Evolutionary conservation across 306 rosid species (phyloP), one percentile per base, ranked within the genome.

Genomic region (Cucumis melo): DNA sequence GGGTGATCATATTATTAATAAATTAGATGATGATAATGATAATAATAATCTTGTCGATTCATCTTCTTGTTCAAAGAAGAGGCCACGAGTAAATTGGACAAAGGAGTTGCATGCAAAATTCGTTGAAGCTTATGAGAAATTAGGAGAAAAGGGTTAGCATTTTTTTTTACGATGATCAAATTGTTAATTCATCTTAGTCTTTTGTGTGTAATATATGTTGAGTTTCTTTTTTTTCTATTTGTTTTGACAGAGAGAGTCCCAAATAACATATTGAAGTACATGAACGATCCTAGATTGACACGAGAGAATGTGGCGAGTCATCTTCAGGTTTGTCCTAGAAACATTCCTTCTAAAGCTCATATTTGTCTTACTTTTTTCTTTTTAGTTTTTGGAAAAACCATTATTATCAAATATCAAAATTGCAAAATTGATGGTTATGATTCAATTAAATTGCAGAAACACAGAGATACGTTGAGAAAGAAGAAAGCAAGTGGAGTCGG

Each of bases 181-280:
- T 3, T 67, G 21, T 19, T 32, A 32, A 32, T 32, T 19, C 2
- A 21, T 13, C 38, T 21, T 46, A 46, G 51, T 46, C 2, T 46
- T 46, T 46, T 46, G 3, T 3, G 5, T 46, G 53, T 13, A 46
- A 13, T 46, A 46, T 46, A 46, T 12, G 16, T 3, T 46, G 13
- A 46, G 6, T 0, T 42, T 42, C 0, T 4, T 46, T 12, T 46
- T 13, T 12, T 12, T 46, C 12, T 12, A 24, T 80, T 21, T 67
- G 27, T 41, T 20, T 66, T 75, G n/a, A 27, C 80, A 81, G 80
- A 68, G 16, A 67, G 80, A 66, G 77, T 76, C 16, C 84, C 84
- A 57, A 77, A 60, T 58, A 77, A 41, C 11, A 76, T 81, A 32
- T 71, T 75, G 4, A 81, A 48, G 34, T 14, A 59, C 21, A 81